Conservation (phyloP, 1,139 yeast species). For the Geotrichum fermentans region DNA sequence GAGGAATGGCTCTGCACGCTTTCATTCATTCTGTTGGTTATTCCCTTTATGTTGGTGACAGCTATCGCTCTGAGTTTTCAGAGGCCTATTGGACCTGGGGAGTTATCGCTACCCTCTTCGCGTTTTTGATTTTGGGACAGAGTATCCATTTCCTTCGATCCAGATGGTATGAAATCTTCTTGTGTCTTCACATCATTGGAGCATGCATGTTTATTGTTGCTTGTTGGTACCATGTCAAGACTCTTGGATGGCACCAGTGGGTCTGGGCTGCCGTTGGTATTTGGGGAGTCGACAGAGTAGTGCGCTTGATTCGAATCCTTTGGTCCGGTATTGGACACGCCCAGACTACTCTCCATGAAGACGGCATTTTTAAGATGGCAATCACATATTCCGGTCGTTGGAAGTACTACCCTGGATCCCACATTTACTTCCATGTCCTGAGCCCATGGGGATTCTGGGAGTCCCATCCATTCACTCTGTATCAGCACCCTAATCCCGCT, state of each 20-base stretch:
- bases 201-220: conserved; percentile 42
- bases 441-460: conserved; percentile 38
- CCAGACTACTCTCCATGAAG: conserved; percentile 24
- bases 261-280: conserved; percentile 37
- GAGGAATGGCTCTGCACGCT: conserved; percentile 49
- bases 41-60: conserved; percentile 33
- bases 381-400: conserved; percentile 35
- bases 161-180: conserved; percentile 43
- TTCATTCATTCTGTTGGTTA: conserved; percentile 35
- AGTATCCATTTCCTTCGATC: conserved; percentile 36
- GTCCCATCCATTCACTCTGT: conserved; percentile 62
- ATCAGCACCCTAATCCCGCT: conserved; percentile 28
- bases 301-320: conserved; percentile 38
- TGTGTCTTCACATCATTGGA: conserved; percentile 40
- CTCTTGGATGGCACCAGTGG: conserved; percentile 40
- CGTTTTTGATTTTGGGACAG: conserved; percentile 31
- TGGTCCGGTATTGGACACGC: conserved; percentile 37
- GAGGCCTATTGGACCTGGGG: conserved; percentile 42
- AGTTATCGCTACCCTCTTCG: conserved; percentile 33
- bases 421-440: conserved; percentile 50
- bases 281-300: conserved; percentile 43
- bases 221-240: conserved; percentile 42
- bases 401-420: conserved; percentile 40
- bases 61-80: conserved; percentile 31
- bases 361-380: conserved; percentile 47